Evolutionary conservation across 495 filamentous ascomycete genomes (phyloP).

Genomic region (Sordaria brevicollis): DNA sequence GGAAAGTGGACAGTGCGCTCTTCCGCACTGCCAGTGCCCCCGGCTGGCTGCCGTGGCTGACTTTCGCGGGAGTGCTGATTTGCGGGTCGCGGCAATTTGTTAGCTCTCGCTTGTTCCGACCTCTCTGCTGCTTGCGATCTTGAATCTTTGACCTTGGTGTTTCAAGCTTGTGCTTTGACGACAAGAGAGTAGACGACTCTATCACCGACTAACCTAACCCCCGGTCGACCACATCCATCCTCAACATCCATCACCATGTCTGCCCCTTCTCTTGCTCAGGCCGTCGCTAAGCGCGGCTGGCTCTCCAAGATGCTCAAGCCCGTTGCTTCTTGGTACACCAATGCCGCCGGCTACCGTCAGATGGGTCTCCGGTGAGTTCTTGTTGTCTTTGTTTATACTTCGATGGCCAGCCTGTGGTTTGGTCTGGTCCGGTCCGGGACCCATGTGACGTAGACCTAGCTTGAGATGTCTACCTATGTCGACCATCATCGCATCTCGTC

Average conservation of each 20-base stretch:
- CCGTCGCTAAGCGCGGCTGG: conserved; percentile 74
- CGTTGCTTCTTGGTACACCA: conserved; percentile 70
- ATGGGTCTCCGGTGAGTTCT: conserved; percentile 72
- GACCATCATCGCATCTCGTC: background rate
- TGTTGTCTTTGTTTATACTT: background rate
- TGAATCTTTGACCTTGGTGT: background rate
- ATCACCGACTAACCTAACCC: conserved; percentile 5
- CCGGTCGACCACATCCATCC: conserved; percentile 2
- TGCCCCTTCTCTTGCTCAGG: conserved; percentile 58
- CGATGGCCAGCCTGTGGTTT: background rate
- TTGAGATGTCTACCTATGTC: background rate
- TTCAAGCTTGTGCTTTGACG: background rate
- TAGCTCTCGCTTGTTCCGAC: background rate
- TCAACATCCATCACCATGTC: conserved; percentile 46
- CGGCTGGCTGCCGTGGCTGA: conserved; percentile 1
- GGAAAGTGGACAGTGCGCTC: background rate
- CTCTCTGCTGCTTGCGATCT: too few species aligned
- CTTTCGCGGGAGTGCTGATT: background rate
- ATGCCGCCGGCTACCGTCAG: conserved; percentile 84
- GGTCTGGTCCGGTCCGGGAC: background rate
- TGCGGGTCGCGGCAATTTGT: background rate
- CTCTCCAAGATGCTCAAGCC: conserved; percentile 66
- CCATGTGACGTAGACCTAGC: background rate
- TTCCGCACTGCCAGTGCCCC: background rate
- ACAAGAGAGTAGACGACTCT: background rate